Conservation (phyloP, 345 rosid genomes). For the Citropsis articulata region DNA sequence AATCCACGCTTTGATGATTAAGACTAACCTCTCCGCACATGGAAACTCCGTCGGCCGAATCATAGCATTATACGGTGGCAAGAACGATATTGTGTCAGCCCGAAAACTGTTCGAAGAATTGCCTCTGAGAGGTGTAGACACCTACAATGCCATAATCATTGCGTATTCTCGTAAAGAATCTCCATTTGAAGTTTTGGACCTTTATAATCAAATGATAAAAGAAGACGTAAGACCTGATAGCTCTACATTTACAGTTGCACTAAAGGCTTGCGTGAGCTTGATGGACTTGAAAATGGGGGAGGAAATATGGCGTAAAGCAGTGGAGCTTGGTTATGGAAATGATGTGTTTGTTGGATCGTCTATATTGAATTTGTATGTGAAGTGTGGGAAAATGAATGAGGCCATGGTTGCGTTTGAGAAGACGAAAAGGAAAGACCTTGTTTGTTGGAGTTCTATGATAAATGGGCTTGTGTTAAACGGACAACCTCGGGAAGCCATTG, state of each 20-base stretch:
- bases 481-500: conserved; percentile 44
- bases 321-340: conserved; percentile 48
- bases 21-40: conserved; percentile 31
- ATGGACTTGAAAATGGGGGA: conserved; percentile 46
- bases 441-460: conserved; percentile 75
- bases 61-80: conserved; percentile 27
- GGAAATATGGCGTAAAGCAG: conserved; percentile 50
- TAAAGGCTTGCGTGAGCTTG: conserved; percentile 63
- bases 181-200: conserved; percentile 42
- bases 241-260: conserved; percentile 62
- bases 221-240: conserved; percentile 64
- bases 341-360: conserved; percentile 79
- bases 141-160: conserved; percentile 57
- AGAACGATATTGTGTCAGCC: conserved; percentile 41
- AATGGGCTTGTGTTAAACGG: conserved; percentile 54
- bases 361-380: conserved; percentile 61
- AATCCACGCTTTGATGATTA: conserved; percentile 44
- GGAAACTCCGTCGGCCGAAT: conserved; percentile 28
- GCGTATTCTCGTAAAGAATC: conserved; percentile 46
- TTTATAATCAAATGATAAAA: conserved; percentile 49
- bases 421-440: conserved; percentile 56
- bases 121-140: conserved; percentile 43
- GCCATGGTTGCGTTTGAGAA: conserved; percentile 50
- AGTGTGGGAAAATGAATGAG: conserved; percentile 47
- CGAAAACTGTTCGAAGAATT: conserved; percentile 54